Conservation (phyloP, 108 stramenopile genomes). For the Nitzschia palea region DNA sequence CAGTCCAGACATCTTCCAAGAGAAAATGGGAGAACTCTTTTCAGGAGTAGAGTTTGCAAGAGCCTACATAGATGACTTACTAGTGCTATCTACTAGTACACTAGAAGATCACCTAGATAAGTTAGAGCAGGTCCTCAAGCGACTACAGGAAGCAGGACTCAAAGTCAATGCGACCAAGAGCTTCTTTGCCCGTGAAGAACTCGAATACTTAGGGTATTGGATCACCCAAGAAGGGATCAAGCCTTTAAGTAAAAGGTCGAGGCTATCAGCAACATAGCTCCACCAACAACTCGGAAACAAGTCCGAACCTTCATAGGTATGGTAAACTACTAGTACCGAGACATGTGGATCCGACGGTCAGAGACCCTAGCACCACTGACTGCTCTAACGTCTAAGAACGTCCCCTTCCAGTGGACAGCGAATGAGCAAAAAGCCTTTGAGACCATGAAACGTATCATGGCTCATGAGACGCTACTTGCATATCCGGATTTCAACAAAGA, state of each 20-base stretch:
- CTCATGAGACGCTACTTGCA: conserved; percentile 12
- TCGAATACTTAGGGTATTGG: conserved; percentile 38
- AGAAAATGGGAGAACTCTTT: conserved; percentile 34
- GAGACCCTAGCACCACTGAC: conserved; percentile 42
- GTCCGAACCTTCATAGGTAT: conserved; percentile 44
- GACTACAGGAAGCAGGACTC: conserved; percentile 22
- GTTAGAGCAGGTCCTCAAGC: conserved; percentile 12
- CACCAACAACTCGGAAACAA: conserved; percentile 27
- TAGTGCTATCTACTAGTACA: conserved; percentile 8
- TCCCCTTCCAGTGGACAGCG: conserved; percentile 28
- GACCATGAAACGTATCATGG: conserved; percentile 27
- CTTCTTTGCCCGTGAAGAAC: conserved; percentile 18
- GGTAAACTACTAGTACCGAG: conserved; percentile 50
- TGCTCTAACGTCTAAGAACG: neutral
- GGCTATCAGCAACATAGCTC: conserved; percentile 29
- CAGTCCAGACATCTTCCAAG: conserved; percentile 35
- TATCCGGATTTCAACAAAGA: conserved; percentile 35
- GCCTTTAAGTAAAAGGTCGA: conserved; percentile 45
- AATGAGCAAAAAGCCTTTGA: conserved; percentile 38
- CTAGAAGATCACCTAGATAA: conserved; percentile 29
- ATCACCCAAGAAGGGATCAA: conserved; percentile 31
- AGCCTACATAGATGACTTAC: conserved; percentile 42
- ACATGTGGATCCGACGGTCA: conserved; percentile 30
- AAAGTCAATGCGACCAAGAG: conserved; percentile 27
- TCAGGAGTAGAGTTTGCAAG: conserved; percentile 14